phyloP scores from a whole-genome alignment of 495 filamentous ascomycete genomes.

The Neurospora sp. region DNA sequence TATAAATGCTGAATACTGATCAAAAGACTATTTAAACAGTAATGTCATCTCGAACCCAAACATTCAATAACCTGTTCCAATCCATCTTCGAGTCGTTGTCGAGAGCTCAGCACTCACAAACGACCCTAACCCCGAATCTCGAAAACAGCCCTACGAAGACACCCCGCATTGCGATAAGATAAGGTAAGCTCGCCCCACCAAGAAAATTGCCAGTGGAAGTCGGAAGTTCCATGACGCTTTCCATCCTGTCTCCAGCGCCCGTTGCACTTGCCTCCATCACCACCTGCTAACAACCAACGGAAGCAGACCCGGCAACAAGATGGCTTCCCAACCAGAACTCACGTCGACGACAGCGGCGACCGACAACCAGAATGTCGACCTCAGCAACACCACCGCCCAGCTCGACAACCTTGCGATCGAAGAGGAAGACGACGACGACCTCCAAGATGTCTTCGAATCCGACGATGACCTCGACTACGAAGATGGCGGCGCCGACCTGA shows the following conservation, averaged over 20 bases:
- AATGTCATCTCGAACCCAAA: background rate
- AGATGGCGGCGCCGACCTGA: constrained; percentile 60
- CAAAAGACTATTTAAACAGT: background rate
- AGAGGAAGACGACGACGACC: constrained; percentile 32
- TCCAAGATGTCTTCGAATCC: constrained; percentile 41
- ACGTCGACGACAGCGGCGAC: constrained; percentile 8
- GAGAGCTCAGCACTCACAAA: background rate
- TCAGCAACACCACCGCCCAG: constrained; percentile 23
- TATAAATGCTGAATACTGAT: background rate
- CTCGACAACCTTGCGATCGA: background rate
- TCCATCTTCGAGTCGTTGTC: background rate
- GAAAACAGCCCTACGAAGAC: background rate
- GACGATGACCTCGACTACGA: constrained; percentile 52
- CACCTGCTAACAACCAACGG: background rate
- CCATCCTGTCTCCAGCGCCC: background rate
- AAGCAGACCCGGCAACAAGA: background rate
- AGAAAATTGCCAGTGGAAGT: background rate
- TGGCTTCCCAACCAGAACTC: constrained; percentile 5
- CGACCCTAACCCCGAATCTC: background rate
- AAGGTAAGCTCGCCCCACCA: background rate
- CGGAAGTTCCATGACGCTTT: background rate
- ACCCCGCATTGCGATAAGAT: constrained; percentile 17
- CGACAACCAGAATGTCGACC: constrained; percentile 25
- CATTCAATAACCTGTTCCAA: background rate
- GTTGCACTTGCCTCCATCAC: background rate